A percentile compares a stretch with the other conserved stretches of the same genome.
Evolutionary conservation across 768 basidiomycete genomes (phyloP).

Genomic region (Boletus vinaceobasis): DNA sequence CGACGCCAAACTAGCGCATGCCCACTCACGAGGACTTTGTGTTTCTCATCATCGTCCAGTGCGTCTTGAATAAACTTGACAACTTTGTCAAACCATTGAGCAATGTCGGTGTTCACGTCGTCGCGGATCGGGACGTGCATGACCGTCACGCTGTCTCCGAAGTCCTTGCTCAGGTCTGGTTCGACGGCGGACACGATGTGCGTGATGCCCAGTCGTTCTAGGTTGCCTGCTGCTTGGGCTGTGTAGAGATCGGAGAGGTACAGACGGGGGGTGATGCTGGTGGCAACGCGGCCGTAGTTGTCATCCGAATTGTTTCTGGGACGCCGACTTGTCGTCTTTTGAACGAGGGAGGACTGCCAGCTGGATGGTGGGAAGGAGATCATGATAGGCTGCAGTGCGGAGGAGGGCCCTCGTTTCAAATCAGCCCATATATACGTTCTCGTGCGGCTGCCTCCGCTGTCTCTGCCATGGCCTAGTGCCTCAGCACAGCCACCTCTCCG

Average conservation of each 20-base stretch:
- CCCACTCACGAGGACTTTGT: slow-evolving; percentile 48
- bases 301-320: slow-evolving; percentile 5
- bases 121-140: slow-evolving; percentile 56
- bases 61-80: slow-evolving; percentile 53
- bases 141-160: slow-evolving; percentile 34
- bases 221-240: slow-evolving; percentile 46
- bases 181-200: slow-evolving; percentile 71
- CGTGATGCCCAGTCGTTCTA: slow-evolving; percentile 62
- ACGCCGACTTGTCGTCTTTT: slow-evolving; percentile 15
- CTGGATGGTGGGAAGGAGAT: slow-evolving; percentile 30
- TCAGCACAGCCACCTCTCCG: slow-evolving; percentile 14
- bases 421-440: slow-evolving; percentile 6
- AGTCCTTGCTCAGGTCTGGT: slow-evolving; percentile 24
- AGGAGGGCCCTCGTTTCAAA: slow-evolving; percentile 1
- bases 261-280: slow-evolving; percentile 44
- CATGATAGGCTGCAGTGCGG: slow-evolving; percentile 16
- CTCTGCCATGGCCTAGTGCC: neutral
- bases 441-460: neutral
- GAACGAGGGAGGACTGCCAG: slow-evolving; percentile 29
- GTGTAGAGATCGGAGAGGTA: slow-evolving; percentile 64
- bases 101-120: slow-evolving; percentile 38
- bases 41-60: slow-evolving; percentile 38
- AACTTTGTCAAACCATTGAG: slow-evolving; percentile 44
- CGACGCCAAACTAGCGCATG: neutral
- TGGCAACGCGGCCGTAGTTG: slow-evolving; percentile 21